Conservation (phyloP, 1,284 basidiomycete genomes). For the Phaffia rhodozyma region DNA sequence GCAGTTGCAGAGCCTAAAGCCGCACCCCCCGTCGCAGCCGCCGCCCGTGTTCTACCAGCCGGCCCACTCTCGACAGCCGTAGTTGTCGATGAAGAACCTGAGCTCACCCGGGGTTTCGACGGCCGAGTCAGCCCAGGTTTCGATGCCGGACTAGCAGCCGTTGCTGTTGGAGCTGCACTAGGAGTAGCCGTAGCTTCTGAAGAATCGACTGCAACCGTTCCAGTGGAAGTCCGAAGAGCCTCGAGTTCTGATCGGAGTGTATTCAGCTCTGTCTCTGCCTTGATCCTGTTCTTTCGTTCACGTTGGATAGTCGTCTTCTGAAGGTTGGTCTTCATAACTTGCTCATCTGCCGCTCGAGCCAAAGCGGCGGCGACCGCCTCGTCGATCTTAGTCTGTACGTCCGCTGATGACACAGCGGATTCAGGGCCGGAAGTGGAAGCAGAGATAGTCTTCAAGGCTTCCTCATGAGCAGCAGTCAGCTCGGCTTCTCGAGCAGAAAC, state of each 20-base stretch:
- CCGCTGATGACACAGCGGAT: not conserved
- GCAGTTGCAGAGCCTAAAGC: constrained; percentile 1
- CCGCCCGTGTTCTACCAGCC: not conserved
- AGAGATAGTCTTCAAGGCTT: constrained; percentile 21
- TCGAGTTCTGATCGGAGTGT: not conserved
- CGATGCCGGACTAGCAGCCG: not conserved
- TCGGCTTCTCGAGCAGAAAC: constrained; percentile 30
- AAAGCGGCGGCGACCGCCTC: constrained; percentile 11
- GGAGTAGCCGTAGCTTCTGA: not conserved
- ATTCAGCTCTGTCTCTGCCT: not conserved
- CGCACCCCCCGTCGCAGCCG: constrained; percentile 17
- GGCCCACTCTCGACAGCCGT: constrained; percentile 7
- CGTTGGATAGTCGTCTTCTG: constrained; percentile 9
- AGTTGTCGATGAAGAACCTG: not conserved
- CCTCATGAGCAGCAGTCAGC: constrained; percentile 24
- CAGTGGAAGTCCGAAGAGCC: not conserved
- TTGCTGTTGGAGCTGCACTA: not conserved
- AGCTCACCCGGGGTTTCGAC: not conserved
- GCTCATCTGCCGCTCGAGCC: constrained; percentile 1
- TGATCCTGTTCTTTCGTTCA: not conserved
- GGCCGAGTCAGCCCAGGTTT: not conserved
- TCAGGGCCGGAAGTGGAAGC: not conserved
- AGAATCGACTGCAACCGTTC: not conserved
- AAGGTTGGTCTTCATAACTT: not conserved
- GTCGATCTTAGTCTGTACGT: constrained; percentile 3